Evolutionary conservation across 208 protist species (phyloP).

Genomic region (Leishmania major): DNA sequence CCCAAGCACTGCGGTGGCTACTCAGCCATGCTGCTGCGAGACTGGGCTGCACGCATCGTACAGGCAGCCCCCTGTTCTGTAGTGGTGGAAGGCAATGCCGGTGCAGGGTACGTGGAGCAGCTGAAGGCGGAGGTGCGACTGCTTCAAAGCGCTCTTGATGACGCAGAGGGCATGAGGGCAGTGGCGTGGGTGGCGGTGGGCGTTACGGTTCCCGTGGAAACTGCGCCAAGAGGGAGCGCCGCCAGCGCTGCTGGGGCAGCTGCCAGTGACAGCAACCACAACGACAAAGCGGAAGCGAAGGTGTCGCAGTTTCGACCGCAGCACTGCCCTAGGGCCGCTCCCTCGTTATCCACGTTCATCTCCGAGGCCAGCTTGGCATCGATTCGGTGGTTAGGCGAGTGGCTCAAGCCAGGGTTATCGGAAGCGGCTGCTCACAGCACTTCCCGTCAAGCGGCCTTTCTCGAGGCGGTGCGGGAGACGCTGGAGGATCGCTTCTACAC

Average conservation of each 20-base stretch:
- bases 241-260: not conserved
- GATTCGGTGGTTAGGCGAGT: not conserved
- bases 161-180: not conserved
- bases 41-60: constrained; percentile 43
- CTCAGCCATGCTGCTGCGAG: constrained; percentile 2
- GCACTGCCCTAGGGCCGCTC: not conserved
- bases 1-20: constrained; percentile 25
- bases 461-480: constrained; percentile 23
- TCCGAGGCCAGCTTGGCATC: not conserved
- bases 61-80: constrained; percentile 60
- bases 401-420: not conserved
- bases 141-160: not conserved
- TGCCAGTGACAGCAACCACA: not conserved
- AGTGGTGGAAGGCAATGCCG: constrained; percentile 33
- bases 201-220: not conserved
- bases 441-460: constrained; percentile 6
- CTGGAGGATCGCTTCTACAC: constrained; percentile 38
- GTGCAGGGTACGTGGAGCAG: constrained; percentile 19
- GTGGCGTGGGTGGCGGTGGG: constrained; percentile 24
- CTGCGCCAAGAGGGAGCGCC: not conserved
- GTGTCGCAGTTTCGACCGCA: not conserved
- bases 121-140: constrained; percentile 30
- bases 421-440: not conserved
- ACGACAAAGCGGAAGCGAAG: not conserved
- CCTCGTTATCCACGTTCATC: not conserved